Evolutionary conservation across 352 stramenopile species (phyloP).

Genomic region (Globisporangium uncinulatum): DNA sequence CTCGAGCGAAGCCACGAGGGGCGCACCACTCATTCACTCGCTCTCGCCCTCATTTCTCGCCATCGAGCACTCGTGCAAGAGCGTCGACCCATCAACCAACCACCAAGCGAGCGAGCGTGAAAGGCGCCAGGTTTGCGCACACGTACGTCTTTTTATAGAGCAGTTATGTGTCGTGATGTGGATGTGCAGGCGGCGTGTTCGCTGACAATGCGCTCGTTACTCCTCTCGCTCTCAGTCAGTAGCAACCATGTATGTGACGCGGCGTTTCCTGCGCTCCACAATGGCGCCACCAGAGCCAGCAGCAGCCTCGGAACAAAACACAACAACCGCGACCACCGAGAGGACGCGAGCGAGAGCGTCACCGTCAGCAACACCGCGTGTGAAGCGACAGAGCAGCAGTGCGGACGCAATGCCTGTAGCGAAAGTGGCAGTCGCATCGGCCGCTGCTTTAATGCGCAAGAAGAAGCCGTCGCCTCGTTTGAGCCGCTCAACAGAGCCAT

Average conservation of each 20-base stretch:
- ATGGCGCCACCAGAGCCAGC: conserved; percentile 11
- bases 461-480: conserved; percentile 8
- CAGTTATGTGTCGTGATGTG: conserved; percentile 3
- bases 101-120: neutral
- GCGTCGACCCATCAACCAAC: too few relatives aligned
- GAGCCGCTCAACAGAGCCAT: neutral
- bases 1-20: too few relatives aligned
- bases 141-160: conserved; percentile 14
- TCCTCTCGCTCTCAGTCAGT: neutral
- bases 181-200: neutral
- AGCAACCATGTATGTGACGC: conserved; percentile 53
- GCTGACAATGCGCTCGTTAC: neutral
- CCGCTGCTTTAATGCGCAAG: conserved; percentile 15
- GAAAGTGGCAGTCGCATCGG: conserved; percentile 10
- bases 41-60: conserved; percentile 4
- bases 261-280: conserved; percentile 54
- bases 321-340: neutral
- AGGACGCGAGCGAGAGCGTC: neutral
- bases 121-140: neutral
- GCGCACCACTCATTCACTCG: too few relatives aligned
- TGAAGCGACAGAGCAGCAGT: neutral
- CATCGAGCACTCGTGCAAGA: neutral
- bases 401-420: neutral
- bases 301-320: neutral
- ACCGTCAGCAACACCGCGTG: conserved; percentile 2